phyloP scores from a whole-genome alignment of 176 grass and related monocot species.

The Phyllostachys edulis region DNA sequence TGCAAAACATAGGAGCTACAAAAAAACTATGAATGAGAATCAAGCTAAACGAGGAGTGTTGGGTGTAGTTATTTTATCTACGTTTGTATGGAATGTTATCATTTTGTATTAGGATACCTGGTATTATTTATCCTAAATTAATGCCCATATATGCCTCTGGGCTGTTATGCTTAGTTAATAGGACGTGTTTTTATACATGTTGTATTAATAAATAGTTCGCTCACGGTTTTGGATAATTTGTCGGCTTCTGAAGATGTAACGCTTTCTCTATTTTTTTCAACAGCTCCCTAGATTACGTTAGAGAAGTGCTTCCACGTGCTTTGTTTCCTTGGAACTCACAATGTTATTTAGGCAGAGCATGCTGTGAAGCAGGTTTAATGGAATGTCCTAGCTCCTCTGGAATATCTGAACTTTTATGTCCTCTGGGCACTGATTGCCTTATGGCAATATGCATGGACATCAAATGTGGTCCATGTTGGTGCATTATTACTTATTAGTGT shows the following conservation, averaged over 20 bases:
- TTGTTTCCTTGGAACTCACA: not conserved
- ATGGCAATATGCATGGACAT: not conserved
- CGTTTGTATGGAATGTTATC: not conserved
- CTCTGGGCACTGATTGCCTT: not conserved
- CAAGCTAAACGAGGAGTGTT: constrained; percentile 7
- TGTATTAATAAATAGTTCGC: not conserved
- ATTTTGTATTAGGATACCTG: not conserved
- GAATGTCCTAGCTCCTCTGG: not conserved
- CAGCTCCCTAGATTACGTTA: not conserved
- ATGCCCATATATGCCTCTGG: not conserved
- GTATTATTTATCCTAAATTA: not conserved
- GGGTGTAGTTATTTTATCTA: not conserved
- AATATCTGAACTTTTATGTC: not conserved
- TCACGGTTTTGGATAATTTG: constrained; percentile 3
- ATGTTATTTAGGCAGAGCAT: not conserved
- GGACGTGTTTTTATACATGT: not conserved
- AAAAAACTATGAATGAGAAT: not conserved
- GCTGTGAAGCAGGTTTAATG: not conserved
- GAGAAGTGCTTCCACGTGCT: not conserved
- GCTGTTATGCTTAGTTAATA: not conserved
- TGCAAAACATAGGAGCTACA: not conserved
- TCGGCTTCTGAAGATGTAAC: constrained; percentile 2
- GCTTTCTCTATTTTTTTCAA: not conserved
- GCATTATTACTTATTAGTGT: not conserved
- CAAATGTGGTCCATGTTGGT: not conserved